Conservation (phyloP, 331 rosid species). For the Rhamnella rubrinervis region DNA sequence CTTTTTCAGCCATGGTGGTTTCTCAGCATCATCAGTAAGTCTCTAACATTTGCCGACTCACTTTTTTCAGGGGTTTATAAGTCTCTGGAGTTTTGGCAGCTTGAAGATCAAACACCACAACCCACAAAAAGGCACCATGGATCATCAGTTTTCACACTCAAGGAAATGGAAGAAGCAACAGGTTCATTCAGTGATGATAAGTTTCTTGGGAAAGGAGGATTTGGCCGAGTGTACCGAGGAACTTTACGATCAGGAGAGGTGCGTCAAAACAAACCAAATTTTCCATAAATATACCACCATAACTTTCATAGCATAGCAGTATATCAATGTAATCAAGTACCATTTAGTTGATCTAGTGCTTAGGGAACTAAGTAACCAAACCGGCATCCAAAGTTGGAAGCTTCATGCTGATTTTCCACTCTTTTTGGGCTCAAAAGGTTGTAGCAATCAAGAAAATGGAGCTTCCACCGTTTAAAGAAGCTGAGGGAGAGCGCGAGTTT, state of each 20-base stretch:
- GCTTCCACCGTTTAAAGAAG: slow-evolving; percentile 69
- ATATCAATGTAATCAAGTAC: not conserved
- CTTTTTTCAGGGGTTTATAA: slow-evolving; percentile 71
- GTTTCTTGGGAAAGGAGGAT: slow-evolving; percentile 90
- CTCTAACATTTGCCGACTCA: not conserved
- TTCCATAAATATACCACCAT: slow-evolving; percentile 12
- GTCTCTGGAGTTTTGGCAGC: slow-evolving; percentile 76
- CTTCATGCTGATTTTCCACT: slow-evolving; percentile 17
- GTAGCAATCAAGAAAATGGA: slow-evolving; percentile 97
- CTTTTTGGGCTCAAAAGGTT: slow-evolving; percentile 38
- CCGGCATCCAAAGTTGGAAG: not conserved
- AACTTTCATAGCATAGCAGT: slow-evolving; percentile 11
- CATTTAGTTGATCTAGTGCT: not conserved
- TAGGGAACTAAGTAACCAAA: not conserved
- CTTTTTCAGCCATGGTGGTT: slow-evolving; percentile 2
- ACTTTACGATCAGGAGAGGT: slow-evolving; percentile 87
- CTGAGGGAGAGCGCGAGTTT: slow-evolving; percentile 90
- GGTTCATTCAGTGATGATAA: slow-evolving; percentile 80
- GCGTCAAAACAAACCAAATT: not conserved
- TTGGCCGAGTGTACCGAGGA: slow-evolving; percentile 81
- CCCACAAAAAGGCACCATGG: slow-evolving; percentile 72
- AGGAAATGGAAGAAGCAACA: slow-evolving; percentile 94
- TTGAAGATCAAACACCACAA: slow-evolving; percentile 60
- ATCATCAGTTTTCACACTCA: slow-evolving; percentile 73
- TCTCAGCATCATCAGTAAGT: not conserved